Evolutionary conservation across 2,329 filamentous ascomycete species (phyloP).

Genomic region (Knoxdaviesia capensis): DNA sequence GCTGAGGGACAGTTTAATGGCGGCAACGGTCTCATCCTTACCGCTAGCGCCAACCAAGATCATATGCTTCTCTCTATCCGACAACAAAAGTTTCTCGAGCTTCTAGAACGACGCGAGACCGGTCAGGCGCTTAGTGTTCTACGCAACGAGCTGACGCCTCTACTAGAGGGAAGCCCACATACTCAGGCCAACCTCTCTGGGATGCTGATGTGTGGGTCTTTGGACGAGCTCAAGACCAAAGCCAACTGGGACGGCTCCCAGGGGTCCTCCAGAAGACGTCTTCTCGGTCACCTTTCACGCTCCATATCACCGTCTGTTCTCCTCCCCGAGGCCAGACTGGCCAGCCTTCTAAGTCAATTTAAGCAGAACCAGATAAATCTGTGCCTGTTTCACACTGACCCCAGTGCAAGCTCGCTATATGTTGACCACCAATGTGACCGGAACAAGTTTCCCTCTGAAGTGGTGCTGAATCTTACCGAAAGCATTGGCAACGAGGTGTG

Average conservation of each 20-base stretch:
- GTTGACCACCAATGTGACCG: constrained; percentile 71
- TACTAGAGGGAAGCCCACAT: constrained; percentile 59
- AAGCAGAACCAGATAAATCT: constrained; percentile 66
- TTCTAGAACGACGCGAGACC: constrained; percentile 60
- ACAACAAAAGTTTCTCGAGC: constrained; percentile 87
- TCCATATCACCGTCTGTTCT: constrained; percentile 92
- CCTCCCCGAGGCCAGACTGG: constrained; percentile 82
- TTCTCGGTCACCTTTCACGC: constrained; percentile 24
- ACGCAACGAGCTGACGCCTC: constrained; percentile 67
- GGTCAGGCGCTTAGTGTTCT: constrained; percentile 62
- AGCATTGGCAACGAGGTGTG: constrained; percentile 65
- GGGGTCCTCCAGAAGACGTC: constrained; percentile 58
- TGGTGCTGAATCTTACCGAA: constrained; percentile 48
- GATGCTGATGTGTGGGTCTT: constrained; percentile 70
- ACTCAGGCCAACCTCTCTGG: constrained; percentile 39
- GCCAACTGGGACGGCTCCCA: constrained; percentile 74
- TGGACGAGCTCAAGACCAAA: constrained; percentile 54
- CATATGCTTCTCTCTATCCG: constrained; percentile 76
- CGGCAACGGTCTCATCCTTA: constrained; percentile 48
- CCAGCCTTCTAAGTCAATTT: constrained; percentile 60
- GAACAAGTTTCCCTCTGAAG: constrained; percentile 56
- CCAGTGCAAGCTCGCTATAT: constrained; percentile 63
- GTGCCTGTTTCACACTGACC: constrained; percentile 78
- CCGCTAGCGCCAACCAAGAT: constrained; percentile 52
- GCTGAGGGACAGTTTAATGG: constrained; percentile 13